Percentiles rank a stretch among this genome's conserved stretches.
phyloP scores from a whole-genome alignment of 1,284 basidiomycete genomes.

The Volvariella volvacea region DNA sequence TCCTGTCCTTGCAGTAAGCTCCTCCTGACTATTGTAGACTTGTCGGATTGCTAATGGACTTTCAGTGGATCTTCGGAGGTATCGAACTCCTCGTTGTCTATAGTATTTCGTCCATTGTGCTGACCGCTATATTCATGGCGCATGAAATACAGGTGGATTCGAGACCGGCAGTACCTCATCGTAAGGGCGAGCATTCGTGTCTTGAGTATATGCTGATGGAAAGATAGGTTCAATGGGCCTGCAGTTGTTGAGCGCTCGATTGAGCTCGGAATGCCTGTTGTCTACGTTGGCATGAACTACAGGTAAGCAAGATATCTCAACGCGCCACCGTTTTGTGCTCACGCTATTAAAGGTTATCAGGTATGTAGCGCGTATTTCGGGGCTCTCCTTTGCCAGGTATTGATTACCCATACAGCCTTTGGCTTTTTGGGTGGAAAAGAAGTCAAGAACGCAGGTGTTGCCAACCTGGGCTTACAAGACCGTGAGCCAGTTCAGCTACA shows the following conservation, averaged over 20 bases:
- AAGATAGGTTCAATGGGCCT: conserved; percentile 23
- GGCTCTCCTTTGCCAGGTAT: no score
- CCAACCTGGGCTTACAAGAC: conserved; percentile 41
- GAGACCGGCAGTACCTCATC: conserved; percentile 30
- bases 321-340: no score
- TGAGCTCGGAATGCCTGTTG: conserved; percentile 15
- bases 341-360: no score
- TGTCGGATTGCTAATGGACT: background rate
- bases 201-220: no score
- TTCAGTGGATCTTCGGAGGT: conserved; percentile 59
- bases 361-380: no score
- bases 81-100: conserved; percentile 5
- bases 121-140: no score
- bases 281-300: conserved; percentile 21
- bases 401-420: no score
- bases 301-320: conserved; percentile 15
- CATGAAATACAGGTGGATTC: conserved; percentile 47
- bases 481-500: no score
- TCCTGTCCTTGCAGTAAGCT: conserved; percentile 49
- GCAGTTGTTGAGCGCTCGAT: conserved; percentile 22
- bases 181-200: no score
- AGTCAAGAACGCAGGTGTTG: conserved; percentile 31
- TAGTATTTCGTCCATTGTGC: no score
- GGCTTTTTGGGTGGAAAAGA: conserved; percentile 37
- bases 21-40: background rate